Conservation (phyloP, 2,329 filamentous ascomycete genomes). For the Talaromyces verruculosus region DNA sequence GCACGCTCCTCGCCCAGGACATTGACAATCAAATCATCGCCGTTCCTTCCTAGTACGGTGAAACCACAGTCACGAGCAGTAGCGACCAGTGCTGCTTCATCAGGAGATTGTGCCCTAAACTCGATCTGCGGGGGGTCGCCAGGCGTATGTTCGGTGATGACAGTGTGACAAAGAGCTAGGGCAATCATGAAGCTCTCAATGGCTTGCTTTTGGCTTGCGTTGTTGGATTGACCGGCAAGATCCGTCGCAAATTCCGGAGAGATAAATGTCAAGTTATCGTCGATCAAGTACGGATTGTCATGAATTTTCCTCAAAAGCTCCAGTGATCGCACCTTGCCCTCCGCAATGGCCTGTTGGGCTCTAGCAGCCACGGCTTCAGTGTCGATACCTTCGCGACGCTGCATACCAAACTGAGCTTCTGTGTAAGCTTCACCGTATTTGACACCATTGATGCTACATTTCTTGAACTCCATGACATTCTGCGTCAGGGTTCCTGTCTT, state of each 20-base stretch:
- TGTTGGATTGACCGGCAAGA: constrained; percentile 71
- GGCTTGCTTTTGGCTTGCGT: constrained; percentile 67
- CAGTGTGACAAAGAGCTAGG: constrained; percentile 92
- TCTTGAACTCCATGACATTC: constrained; percentile 99
- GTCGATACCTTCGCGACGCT: constrained; percentile 83
- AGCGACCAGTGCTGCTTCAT: constrained; percentile 90
- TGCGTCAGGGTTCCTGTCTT: constrained; percentile 89
- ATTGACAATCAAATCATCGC: constrained; percentile 81
- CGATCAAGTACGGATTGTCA: constrained; percentile 86
- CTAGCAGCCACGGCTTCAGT: constrained; percentile 75
- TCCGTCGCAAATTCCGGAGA: constrained; percentile 87
- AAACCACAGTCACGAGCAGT: constrained; percentile 96
- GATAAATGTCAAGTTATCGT: constrained; percentile 88
- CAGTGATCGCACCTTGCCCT: constrained; percentile 72
- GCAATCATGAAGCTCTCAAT: constrained; percentile 92
- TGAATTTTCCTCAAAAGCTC: constrained; percentile 70
- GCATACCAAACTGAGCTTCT: constrained; percentile 94
- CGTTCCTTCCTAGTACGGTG: constrained; percentile 77
- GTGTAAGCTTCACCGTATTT: constrained; percentile 97
- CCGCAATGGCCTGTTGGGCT: constrained; percentile 74
- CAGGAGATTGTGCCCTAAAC: constrained; percentile 96
- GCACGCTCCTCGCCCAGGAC: constrained; percentile 80
- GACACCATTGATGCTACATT: constrained; percentile 92
- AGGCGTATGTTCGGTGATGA: constrained; percentile 84
- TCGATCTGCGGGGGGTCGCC: constrained; percentile 89